phyloP scores from a whole-genome alignment of 1,284 basidiomycete genomes.

The Heterobasidion annosum region DNA sequence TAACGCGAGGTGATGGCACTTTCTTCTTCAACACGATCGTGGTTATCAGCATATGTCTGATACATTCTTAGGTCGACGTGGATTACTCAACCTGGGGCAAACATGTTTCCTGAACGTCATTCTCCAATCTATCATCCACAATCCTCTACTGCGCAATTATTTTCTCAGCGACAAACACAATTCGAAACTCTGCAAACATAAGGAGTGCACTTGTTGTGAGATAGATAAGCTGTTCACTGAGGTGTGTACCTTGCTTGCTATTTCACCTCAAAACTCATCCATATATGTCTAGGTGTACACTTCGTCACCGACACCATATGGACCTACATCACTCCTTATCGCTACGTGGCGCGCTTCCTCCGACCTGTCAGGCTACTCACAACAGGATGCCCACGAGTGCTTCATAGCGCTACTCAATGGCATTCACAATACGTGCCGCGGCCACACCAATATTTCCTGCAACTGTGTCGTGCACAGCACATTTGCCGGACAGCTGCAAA shows the following conservation, averaged over 20 bases:
- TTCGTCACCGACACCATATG: constrained; percentile 61
- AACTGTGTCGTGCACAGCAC: constrained; percentile 91
- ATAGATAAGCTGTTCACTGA: constrained; percentile 90
- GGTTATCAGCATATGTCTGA: no score
- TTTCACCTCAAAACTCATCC: background rate
- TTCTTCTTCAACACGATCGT: background rate
- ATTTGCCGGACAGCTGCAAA: constrained; percentile 83
- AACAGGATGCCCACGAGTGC: constrained; percentile 93
- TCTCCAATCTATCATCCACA: constrained; percentile 89
- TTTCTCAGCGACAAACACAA: constrained; percentile 88
- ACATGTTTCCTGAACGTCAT: constrained; percentile 95
- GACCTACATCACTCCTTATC: constrained; percentile 78
- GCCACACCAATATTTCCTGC: constrained; percentile 67
- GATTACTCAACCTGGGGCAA: constrained; percentile 87
- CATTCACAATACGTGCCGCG: constrained; percentile 74
- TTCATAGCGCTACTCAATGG: constrained; percentile 78
- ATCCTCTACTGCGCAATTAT: constrained; percentile 85
- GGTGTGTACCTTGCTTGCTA: constrained; percentile 27
- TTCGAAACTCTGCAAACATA: constrained; percentile 53
- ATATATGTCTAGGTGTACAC: constrained; percentile 55
- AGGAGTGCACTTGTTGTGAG: constrained; percentile 88
- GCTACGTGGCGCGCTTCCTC: constrained; percentile 82
- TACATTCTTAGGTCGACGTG: constrained; percentile 56
- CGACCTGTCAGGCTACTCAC: constrained; percentile 84
- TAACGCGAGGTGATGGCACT: constrained; percentile 1